phyloP scores from a whole-genome alignment of 2,329 filamentous ascomycete species.

The Ophiostoma sp. region DNA sequence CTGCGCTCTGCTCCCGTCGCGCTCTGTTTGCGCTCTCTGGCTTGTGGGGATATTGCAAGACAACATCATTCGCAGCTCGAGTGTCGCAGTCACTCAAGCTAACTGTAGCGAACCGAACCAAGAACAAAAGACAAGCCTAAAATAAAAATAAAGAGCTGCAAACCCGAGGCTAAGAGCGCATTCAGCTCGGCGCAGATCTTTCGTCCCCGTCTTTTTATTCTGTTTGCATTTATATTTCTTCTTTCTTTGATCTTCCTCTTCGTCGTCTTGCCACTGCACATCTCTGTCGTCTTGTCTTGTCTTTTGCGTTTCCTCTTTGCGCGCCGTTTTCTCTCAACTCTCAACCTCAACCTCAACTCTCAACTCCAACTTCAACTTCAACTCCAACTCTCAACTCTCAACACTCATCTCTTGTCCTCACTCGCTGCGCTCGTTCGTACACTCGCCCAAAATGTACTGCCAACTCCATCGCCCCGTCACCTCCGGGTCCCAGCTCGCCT shows the following conservation, averaged over 20 bases:
- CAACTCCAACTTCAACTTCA: background rate
- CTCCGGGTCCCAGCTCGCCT: constrained; percentile 19
- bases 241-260: background rate
- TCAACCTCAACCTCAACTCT: too few relatives aligned
- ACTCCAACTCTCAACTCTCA: background rate
- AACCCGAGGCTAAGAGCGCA: background rate
- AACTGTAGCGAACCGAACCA: too few relatives aligned
- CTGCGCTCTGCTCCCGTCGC: too few relatives aligned
- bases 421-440: background rate
- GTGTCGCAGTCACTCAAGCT: background rate
- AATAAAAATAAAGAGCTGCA: too few relatives aligned
- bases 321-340: too few relatives aligned
- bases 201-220: background rate
- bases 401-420: background rate
- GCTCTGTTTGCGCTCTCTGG: too few relatives aligned
- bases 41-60: background rate
- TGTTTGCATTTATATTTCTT: background rate
- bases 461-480: constrained; percentile 23
- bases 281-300: too few relatives aligned
- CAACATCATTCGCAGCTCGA: background rate
- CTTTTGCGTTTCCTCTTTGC: too few relatives aligned
- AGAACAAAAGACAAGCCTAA: too few relatives aligned
- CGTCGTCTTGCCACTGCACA: background rate
- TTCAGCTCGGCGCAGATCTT: background rate
- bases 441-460: constrained; percentile 21